These are phyloP conservation scores for Chenopodium suecicum DNA, from an alignment of 148 eudicot genomes.

Conservation along the genomic window DNA sequence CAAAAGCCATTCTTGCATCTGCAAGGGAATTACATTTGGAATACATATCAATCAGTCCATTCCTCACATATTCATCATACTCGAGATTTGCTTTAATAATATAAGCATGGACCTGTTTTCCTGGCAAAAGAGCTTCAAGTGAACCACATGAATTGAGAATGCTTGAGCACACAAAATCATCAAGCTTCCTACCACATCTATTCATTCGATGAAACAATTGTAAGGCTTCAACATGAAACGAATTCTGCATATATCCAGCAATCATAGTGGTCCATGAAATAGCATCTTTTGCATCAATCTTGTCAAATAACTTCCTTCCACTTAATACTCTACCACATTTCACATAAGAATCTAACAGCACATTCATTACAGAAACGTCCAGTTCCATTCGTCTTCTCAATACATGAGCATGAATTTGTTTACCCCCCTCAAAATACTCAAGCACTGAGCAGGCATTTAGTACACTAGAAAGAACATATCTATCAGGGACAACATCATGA, in stretches of 20 bases:
- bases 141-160: slow-evolving; percentile 68
- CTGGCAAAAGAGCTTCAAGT: slow-evolving; percentile 49
- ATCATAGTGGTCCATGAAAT: slow-evolving; percentile 77
- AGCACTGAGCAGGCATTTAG: slow-evolving; percentile 54
- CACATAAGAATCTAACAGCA: slow-evolving; percentile 57
- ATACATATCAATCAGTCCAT: slow-evolving; percentile 73
- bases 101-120: slow-evolving; percentile 59
- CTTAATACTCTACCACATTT: slow-evolving; percentile 54
- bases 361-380: slow-evolving; percentile 53
- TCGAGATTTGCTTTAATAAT: slow-evolving; percentile 51
- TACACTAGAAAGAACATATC: slow-evolving; percentile 53
- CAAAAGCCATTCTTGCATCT: slow-evolving; percentile 61
- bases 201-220: slow-evolving; percentile 50
- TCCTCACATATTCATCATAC: slow-evolving; percentile 65
- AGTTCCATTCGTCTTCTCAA: slow-evolving; percentile 46
- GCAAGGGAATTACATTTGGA: slow-evolving; percentile 51
- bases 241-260: slow-evolving; percentile 74
- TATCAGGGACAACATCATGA: slow-evolving; percentile 50
- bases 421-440: slow-evolving; percentile 52
- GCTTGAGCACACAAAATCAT: slow-evolving; percentile 68
- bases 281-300: slow-evolving; percentile 44
- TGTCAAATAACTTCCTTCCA: slow-evolving; percentile 47
- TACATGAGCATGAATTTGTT: slow-evolving; percentile 60
- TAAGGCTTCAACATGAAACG: slow-evolving; percentile 48
- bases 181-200: slow-evolving; percentile 48